phyloP scores from a whole-genome alignment of 2,329 filamentous ascomycete genomes.

The Metarhizium album region DNA sequence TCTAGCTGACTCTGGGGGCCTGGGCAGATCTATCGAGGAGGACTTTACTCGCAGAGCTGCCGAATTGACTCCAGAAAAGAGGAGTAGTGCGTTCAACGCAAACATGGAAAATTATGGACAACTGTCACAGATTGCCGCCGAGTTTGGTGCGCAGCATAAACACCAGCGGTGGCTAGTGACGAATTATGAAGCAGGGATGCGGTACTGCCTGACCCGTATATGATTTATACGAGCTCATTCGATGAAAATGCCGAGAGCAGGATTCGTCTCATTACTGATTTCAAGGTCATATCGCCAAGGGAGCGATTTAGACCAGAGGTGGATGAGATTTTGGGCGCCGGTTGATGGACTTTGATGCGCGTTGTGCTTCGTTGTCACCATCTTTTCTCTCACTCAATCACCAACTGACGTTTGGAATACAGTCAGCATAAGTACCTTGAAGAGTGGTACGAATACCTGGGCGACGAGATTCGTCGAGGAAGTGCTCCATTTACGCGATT shows the following conservation, averaged over 20 bases:
- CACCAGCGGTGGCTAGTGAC: conserved; percentile 20
- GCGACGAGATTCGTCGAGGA: no score
- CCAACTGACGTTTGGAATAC: not conserved
- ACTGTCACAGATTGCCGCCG: conserved; percentile 35
- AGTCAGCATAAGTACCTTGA: not conserved
- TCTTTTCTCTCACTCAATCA: not conserved
- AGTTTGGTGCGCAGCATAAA: conserved; percentile 14
- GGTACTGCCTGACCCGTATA: conserved; percentile 22
- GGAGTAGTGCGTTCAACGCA: conserved; percentile 37
- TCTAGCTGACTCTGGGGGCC: not conserved
- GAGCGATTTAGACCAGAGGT: conserved; percentile 1
- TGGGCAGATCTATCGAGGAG: conserved; percentile 21
- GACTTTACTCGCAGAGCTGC: conserved; percentile 31
- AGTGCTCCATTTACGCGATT: no score
- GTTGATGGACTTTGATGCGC: conserved; percentile 22
- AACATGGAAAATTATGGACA: conserved; percentile 46
- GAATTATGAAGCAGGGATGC: conserved; percentile 25
- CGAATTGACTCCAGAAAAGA: conserved; percentile 39
- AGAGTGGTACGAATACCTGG: no score
- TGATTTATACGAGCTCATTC: conserved; percentile 41
- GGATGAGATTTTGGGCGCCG: conserved; percentile 19
- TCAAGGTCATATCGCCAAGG: conserved; percentile 28
- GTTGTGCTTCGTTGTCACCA: not conserved
- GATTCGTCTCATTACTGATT: conserved; percentile 41
- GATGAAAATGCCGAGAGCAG: conserved; percentile 37